A percentile compares a stretch with the other conserved stretches of the same genome.
phyloP scores from a whole-genome alignment of 768 basidiomycete species.

The Daedaleopsis nitida region DNA sequence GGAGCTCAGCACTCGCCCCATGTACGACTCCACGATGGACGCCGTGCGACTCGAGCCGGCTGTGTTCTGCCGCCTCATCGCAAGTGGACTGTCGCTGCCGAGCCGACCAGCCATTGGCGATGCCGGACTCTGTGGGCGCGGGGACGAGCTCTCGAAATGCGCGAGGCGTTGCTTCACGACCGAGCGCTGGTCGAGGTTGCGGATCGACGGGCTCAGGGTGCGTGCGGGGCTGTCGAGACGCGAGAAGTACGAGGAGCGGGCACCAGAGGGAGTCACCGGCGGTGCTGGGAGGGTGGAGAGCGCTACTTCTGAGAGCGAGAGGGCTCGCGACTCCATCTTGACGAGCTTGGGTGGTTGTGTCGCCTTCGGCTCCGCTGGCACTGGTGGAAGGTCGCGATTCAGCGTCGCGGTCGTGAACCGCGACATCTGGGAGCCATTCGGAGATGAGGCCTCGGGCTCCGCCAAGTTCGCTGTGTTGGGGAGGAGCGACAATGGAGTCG shows the following conservation, averaged over 20 bases:
- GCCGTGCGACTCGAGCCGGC: constrained; percentile 2
- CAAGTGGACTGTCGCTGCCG: constrained; percentile 1
- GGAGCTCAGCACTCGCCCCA: constrained; percentile 3
- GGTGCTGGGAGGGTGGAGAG: constrained; percentile 21
- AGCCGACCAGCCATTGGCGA: constrained; percentile 8
- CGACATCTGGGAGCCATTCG: not conserved
- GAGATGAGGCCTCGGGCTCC: not conserved
- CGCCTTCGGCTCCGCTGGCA: not conserved
- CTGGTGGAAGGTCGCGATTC: constrained; percentile 17
- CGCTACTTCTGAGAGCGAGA: not conserved
- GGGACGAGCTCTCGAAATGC: constrained; percentile 46
- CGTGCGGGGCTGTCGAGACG: constrained; percentile 31
- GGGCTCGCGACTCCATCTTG: constrained; percentile 30
- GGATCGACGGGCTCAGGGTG: constrained; percentile 58
- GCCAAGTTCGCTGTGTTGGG: not conserved
- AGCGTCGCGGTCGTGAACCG: not conserved
- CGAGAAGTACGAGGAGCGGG: constrained; percentile 30
- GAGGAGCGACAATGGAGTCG: not conserved
- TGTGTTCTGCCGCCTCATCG: constrained; percentile 6
- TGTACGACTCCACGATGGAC: constrained; percentile 17
- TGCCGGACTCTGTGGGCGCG: constrained; percentile 23
- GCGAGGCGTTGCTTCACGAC: constrained; percentile 69
- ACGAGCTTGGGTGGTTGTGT: constrained; percentile 33
- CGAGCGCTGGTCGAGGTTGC: constrained; percentile 59
- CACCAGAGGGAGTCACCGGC: constrained; percentile 20